Evolutionary conservation across 129 eudicot species (phyloP), one percentile per base, ranked within the genome.

Genomic region (Tagetes erecta): DNA sequence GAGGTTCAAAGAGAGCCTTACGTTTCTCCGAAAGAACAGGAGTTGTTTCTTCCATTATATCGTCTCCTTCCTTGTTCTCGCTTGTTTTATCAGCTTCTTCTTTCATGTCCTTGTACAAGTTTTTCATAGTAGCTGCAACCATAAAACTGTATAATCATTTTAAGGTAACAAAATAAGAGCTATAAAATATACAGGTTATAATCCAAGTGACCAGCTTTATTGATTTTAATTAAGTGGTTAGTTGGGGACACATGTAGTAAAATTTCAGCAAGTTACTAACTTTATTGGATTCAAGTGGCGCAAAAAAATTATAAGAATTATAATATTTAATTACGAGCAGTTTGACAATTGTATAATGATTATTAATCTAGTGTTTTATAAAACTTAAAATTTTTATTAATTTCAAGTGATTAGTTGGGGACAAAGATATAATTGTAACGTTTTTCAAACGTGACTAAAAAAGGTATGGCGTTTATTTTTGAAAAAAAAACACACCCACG

Each of bases 1-100:
- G 56, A 56, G 98, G 97, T 82, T 93, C 97, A 72, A 93, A 93
- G 3, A 93, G 86, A 56, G 98, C 96, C 83, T 92, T 92, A 57
- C 97, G 78, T 76, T 81, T 80, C 75, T 93, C 91, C 4, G 98
- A 93, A 8, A 90, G 93, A 59, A 84, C 76, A 8, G 90, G 34
- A 8, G 78, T 76, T n/a, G 83, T 62, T 20, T 87, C 98, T 79
- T 83, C 83, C 81, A 68, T 81, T 70, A 70, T 78, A 49, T 85
- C 88, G 39, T 85, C 39, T 53, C 71, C 87, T 74, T 85, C 91
- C 63, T 83, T 85, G 68, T 81, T 81, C 38, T 83, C 86, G 0
- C 76, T 51, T 33, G 69, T 50, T 72, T 89, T 84, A 64, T 75
- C 78, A 27, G 67, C 78, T 42, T 79, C 89, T 53, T 87, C 79